Evolutionary conservation across 495 filamentous ascomycete genomes (phyloP), one percentile per base, ranked within the genome.

Genomic region (Thermochaetoides thermophila): DNA sequence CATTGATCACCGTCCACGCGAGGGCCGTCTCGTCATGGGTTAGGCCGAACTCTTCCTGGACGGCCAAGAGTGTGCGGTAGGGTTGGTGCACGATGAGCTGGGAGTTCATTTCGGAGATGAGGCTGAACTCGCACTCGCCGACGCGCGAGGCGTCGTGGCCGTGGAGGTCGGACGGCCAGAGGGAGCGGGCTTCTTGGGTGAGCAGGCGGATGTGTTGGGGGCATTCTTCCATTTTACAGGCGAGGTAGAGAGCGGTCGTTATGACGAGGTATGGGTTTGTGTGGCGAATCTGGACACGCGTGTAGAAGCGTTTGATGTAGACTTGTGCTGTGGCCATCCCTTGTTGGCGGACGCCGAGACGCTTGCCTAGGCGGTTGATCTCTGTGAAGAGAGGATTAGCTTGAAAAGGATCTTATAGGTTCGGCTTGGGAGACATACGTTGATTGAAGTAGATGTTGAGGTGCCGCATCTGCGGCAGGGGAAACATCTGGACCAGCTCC

Each of bases 191-290:
- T 54, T 97, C 87, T 4, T 69, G 73, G 2, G 85, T 74, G 27
- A 97, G 71, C 31, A 86, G 68, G 20, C 87, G 71, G 39, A 97
- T 96, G 55, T 97, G 91, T 54, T 94, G 86, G 17, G 89, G 91
- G 41, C 78, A 87, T 57, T 97, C 89, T 55, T 97, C 89, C 81
- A 92, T 94, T 58, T 97, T 97, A 61, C 85, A 92, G 29, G 91
- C 89, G 21, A 97, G 66, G 57, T 97, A 97, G 39, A 96, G 62
- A 17, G 87, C 84, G 4, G 89, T 96, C 17, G 82, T 75, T 39
- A 94, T 63, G 29, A 96, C 69, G 11, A 96, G 73, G 56, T 91
- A 93, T 11, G 89, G 87, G 44, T 95, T 97, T 15, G 87, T 96
- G 27, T 77, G 75, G 34, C 89, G 75, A 44, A 96, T 82, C 42